Evolutionary conservation across 495 filamentous ascomycete species (phyloP), one percentile per base, ranked within the genome.

Genomic region (Sphaerosporella brunnea): DNA sequence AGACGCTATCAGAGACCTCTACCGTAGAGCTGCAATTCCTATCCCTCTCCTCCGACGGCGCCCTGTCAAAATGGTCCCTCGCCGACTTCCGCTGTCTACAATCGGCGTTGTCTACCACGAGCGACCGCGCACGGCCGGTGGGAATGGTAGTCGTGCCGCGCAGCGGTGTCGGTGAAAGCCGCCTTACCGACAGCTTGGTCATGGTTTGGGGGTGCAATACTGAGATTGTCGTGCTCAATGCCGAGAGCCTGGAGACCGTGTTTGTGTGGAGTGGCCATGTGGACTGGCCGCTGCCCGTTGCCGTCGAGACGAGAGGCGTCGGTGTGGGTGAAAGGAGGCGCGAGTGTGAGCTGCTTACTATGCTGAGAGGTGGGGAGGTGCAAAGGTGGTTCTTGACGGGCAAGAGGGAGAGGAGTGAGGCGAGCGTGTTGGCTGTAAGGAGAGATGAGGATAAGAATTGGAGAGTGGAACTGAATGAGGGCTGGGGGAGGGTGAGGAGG

Each of bases 181-280:
- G 13, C 2, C 5, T 18, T 7, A 49, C n/a, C 9, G 45, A 46
- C 23, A 15, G 48, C 0, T 40, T 55, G 36, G 15, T 60, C 13
- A 2, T 59, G 7, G 44, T 60, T 16, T 60, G 55, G 15, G 56
- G 49, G 2, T 50, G 52, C 3, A 53, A 37, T 23, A 55, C 52
- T 2, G 52, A 60, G 28, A 49, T 60, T 18, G 43, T 55, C 3
- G 52, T 60, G 2, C 36, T 60, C 16, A 50, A 51, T 42, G 52
- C 57, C 3, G 52, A 50, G 42, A 60, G 56, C 11, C 40, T 60
- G 15, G 52, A 51, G 49, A 51, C 23, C 0, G 38, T 60, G 18
- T n/a, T 55, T 3, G 40, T 59, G n/a, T 60, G 57, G 57, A 51
- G 48, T 3, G 57, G 57, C 11, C 37, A 50, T 10, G 34, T 46